These are phyloP conservation scores for Litsea cubeba DNA, from an alignment of 164 flowering plant species.

Conservation along the genomic window DNA sequence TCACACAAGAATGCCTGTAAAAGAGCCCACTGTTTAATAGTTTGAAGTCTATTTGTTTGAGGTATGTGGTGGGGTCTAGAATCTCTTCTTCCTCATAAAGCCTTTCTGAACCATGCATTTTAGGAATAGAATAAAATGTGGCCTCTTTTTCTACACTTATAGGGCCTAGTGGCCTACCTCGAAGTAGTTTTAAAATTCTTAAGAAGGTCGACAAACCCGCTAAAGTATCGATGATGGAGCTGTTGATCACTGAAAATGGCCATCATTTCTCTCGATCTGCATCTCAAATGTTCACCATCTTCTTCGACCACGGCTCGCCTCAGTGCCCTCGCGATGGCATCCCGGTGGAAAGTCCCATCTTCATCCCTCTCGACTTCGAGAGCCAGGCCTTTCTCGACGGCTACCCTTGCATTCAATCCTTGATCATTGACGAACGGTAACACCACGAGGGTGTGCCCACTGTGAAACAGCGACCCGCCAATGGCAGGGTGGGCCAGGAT, in stretches of 20 bases:
- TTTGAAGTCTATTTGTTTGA: no score
- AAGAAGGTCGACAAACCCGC: background rate
- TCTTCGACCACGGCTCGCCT: conserved; percentile 18
- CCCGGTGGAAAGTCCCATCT: conserved; percentile 24
- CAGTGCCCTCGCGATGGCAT: conserved; percentile 16
- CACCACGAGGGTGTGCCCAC: conserved; percentile 31
- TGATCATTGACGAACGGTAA: conserved; percentile 22
- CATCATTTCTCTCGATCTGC: conserved; percentile 7
- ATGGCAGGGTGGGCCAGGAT: conserved; percentile 44
- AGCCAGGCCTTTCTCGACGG: conserved; percentile 29
- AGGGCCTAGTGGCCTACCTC: no score
- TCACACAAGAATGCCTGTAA: no score
- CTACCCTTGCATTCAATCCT: conserved; percentile 19
- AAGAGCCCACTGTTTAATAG: no score
- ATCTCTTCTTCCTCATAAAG: no score
- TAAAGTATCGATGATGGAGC: conserved; percentile 9
- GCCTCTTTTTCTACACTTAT: no score
- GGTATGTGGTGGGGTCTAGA: no score
- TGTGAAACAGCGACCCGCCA: conserved; percentile 58
- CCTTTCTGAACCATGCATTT: no score
- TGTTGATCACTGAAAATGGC: conserved; percentile 10
- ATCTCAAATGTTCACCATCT: conserved; percentile 15
- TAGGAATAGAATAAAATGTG: no score
- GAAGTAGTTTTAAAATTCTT: background rate
- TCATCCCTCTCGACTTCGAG: conserved; percentile 20